Percentiles rank a stretch among this genome's conserved stretches.
Evolutionary conservation across 441 rosid species (phyloP).

Genomic region (Adansonia rubrostipa): DNA sequence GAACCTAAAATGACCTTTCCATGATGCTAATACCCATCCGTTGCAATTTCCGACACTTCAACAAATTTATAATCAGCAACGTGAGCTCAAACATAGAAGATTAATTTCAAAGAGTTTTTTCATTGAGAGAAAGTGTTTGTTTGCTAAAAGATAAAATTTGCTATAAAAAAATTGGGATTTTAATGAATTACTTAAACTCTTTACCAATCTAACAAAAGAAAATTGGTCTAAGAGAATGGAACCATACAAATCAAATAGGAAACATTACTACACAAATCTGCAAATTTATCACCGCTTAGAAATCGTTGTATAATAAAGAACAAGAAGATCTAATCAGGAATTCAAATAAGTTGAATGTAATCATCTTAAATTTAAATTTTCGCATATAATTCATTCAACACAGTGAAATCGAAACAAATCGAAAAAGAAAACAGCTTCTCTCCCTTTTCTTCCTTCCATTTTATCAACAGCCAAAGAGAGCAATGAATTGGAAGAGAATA

Average conservation of each 20-base stretch:
- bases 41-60: background rate
- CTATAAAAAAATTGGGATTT: background rate
- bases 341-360: background rate
- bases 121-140: background rate
- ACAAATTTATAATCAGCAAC: background rate
- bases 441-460: background rate
- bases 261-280: background rate
- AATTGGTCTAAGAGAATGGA: background rate
- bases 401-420: background rate
- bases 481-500: background rate
- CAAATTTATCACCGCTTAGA: background rate
- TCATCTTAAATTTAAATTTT: background rate
- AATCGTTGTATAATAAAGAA: background rate
- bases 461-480: too few species aligned
- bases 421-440: background rate
- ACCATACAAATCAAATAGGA: background rate
- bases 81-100: background rate
- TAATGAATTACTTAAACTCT: background rate
- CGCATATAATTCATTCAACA: background rate
- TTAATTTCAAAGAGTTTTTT: background rate
- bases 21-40: background rate
- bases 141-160: background rate
- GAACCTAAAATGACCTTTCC: background rate
- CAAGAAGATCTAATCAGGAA: background rate
- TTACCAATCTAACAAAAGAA: background rate